Evolutionary conservation across 805 yeast genomes (phyloP).

Genomic region (Zygotorulaspora danielsina): DNA sequence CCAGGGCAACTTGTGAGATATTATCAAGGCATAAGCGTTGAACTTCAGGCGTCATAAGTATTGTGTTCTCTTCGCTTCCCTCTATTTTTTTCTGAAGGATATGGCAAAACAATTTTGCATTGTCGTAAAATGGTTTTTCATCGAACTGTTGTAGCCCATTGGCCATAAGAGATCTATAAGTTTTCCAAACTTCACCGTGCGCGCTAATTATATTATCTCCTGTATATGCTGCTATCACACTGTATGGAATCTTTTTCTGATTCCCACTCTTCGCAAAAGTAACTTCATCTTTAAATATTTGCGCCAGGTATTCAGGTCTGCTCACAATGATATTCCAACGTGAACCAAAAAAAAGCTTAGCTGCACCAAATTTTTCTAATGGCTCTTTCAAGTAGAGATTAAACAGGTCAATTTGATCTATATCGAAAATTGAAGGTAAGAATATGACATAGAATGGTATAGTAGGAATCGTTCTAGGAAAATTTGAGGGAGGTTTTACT

Average conservation of each 20-base stretch:
- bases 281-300: constrained; percentile 47
- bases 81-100: constrained; percentile 21
- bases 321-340: constrained; percentile 57
- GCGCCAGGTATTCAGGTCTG: constrained; percentile 44
- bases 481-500: constrained; percentile 45
- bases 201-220: constrained; percentile 61
- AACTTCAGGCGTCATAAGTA: constrained; percentile 39
- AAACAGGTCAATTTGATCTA: constrained; percentile 50
- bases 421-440: constrained; percentile 39
- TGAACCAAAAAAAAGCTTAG: constrained; percentile 54
- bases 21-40: constrained; percentile 48
- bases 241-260: constrained; percentile 52
- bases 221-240: constrained; percentile 51
- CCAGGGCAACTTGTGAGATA: constrained; percentile 47
- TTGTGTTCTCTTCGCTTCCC: neutral
- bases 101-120: constrained; percentile 36
- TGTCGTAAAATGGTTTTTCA: constrained; percentile 36
- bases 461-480: constrained; percentile 53
- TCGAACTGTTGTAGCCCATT: constrained; percentile 50
- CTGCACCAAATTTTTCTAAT: constrained; percentile 52
- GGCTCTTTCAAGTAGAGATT: constrained; percentile 41
- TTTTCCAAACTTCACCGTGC: constrained; percentile 49
- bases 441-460: constrained; percentile 58
- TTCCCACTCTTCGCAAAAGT: constrained; percentile 57
- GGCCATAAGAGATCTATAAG: constrained; percentile 44